A percentile compares a stretch with the other conserved stretches of the same genome.
phyloP scores from a whole-genome alignment of 2,329 filamentous ascomycete genomes.

The Xylaria sp. region DNA sequence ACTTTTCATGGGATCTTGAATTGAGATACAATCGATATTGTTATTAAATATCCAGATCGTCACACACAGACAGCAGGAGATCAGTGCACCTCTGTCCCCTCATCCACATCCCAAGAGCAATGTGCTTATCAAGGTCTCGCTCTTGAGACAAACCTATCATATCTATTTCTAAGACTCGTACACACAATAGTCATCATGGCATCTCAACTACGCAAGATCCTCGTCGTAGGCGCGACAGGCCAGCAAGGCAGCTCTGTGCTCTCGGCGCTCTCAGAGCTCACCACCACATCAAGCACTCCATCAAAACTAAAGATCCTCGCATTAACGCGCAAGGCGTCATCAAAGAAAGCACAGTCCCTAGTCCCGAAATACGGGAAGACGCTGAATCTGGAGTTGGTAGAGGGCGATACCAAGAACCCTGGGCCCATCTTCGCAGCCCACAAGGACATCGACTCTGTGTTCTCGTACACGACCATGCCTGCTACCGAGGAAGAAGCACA shows the following conservation, averaged over 20 bases:
- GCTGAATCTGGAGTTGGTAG: slow-evolving; percentile 48
- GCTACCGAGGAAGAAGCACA: slow-evolving; percentile 52
- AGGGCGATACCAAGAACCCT: slow-evolving; percentile 51
- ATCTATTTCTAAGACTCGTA: background rate
- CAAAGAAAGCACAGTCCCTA: slow-evolving; percentile 50
- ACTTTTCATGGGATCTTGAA: background rate
- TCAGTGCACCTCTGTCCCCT: background rate
- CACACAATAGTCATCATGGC: slow-evolving; percentile 34
- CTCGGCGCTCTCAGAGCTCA: slow-evolving; percentile 40
- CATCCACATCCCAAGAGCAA: background rate
- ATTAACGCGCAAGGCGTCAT: slow-evolving; percentile 48
- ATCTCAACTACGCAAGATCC: slow-evolving; percentile 42
- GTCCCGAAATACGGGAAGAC: slow-evolving; percentile 36
- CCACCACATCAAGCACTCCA: slow-evolving; percentile 35
- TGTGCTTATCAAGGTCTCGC: background rate
- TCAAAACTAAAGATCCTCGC: slow-evolving; percentile 48
- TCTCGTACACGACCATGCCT: slow-evolving; percentile 50
- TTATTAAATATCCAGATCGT: background rate
- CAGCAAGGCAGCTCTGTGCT: slow-evolving; percentile 52
- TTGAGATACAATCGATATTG: background rate
- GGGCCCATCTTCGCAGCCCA: slow-evolving; percentile 51
- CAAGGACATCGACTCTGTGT: slow-evolving; percentile 49
- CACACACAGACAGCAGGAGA: background rate
- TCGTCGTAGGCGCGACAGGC: slow-evolving; percentile 54
- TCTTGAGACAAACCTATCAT: background rate